Evolutionary conservation across 805 yeast genomes (phyloP).

Genomic region (Wickerhamiella alocasiicola): DNA sequence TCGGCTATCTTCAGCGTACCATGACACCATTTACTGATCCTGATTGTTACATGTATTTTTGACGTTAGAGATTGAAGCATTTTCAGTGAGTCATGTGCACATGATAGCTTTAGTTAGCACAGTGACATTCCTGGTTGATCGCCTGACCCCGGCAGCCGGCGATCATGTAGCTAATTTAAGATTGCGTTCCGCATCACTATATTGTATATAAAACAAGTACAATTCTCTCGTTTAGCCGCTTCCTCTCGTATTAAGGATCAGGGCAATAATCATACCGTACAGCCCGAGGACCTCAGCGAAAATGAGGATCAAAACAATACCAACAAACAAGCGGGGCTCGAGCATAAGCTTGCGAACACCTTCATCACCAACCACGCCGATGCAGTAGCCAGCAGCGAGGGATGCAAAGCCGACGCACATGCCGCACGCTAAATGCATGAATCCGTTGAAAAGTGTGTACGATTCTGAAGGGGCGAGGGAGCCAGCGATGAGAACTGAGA

Average conservation of each 20-base stretch:
- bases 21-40: too few relatives aligned
- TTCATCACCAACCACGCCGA: conserved; percentile 88
- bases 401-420: conserved; percentile 93
- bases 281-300: conserved; percentile 84
- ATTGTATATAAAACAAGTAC: too few relatives aligned
- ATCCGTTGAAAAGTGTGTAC: conserved; percentile 88
- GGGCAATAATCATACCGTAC: conserved; percentile 90
- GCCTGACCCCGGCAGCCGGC: too few relatives aligned
- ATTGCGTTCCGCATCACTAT: too few relatives aligned
- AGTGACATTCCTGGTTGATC: too few relatives aligned
- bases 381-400: conserved; percentile 91
- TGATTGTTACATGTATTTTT: too few relatives aligned
- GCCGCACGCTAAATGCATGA: conserved; percentile 96
- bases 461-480: conserved; percentile 65
- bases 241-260: conserved; percentile 62
- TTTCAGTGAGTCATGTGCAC: too few relatives aligned
- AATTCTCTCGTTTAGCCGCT: conserved; percentile 11
- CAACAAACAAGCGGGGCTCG: conserved; percentile 79
- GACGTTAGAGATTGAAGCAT: too few relatives aligned
- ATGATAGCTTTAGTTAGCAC: too few relatives aligned
- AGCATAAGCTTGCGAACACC: conserved; percentile 83
- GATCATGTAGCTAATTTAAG: too few relatives aligned
- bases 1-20: too few relatives aligned
- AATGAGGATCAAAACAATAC: conserved; percentile 77
- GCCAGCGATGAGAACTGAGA: conserved; percentile 81